phyloP scores from a whole-genome alignment of 345 rosid species.

The Populus deltoides region DNA sequence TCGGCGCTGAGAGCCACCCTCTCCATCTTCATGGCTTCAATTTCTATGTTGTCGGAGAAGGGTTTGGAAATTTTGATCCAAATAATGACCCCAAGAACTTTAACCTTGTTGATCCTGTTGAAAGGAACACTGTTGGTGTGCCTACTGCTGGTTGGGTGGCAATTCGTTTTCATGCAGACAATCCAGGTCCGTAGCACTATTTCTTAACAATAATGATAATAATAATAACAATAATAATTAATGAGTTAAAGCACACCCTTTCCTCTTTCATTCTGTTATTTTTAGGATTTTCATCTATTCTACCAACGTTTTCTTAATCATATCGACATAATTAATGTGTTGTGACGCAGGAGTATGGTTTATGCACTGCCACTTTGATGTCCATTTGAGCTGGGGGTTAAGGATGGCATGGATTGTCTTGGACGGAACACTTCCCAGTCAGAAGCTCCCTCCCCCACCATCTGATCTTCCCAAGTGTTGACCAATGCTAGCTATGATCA shows the following conservation, averaged over 20 bases:
- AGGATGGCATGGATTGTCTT: conserved; percentile 9
- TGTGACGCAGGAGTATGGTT: conserved; percentile 15
- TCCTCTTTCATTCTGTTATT: no score
- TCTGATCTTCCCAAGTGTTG: conserved; percentile 20
- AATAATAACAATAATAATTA: no score
- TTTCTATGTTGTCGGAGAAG: conserved; percentile 74
- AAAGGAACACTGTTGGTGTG: conserved; percentile 63
- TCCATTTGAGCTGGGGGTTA: conserved; percentile 12
- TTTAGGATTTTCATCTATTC: no score
- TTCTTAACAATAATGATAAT: no score
- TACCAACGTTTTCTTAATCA: no score
- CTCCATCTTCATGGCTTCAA: conserved; percentile 72
- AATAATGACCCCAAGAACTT: conserved; percentile 49
- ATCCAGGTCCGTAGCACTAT: conserved; percentile 50
- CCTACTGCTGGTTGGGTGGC: conserved; percentile 79
- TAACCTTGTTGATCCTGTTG: conserved; percentile 69
- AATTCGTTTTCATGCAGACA: conserved; percentile 64
- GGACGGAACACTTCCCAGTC: conserved; percentile 11
- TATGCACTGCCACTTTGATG: conserved; percentile 17
- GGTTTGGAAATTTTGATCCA: conserved; percentile 68
- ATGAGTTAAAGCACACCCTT: no score
- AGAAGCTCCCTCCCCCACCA: conserved; percentile 19
- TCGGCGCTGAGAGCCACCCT: conserved; percentile 78
- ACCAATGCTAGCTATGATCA: neutral
- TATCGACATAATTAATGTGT: neutral